phyloP scores from a whole-genome alignment of 106 monocot species.

The Alisma plantagoaquatica region DNA sequence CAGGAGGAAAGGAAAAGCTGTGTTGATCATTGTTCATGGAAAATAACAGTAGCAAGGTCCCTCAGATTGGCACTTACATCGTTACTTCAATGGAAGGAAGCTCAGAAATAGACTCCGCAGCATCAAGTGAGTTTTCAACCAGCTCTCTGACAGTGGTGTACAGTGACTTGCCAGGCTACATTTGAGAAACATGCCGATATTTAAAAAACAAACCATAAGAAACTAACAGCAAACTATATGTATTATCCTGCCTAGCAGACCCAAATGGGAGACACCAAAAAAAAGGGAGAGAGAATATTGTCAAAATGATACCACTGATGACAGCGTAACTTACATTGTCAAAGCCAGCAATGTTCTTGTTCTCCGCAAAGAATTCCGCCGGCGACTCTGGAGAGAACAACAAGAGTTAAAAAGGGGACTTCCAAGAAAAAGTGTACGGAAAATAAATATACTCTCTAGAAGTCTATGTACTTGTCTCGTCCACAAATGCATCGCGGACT shows the following conservation, averaged over 20 bases:
- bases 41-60: no score
- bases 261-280: no score
- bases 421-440: no score
- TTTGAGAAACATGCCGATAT: not conserved
- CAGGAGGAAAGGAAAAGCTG: no score
- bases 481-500: not conserved
- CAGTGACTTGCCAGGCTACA: slow-evolving; percentile 84
- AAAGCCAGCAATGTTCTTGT: slow-evolving; percentile 98
- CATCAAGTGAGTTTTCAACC: slow-evolving; percentile 93
- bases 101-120: slow-evolving; percentile 91
- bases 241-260: no score
- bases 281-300: no score
- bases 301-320: not conserved
- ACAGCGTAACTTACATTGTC: slow-evolving; percentile 55
- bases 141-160: slow-evolving; percentile 92
- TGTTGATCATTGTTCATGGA: no score
- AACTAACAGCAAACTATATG: no score
- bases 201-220: not conserved
- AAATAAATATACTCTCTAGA: no score
- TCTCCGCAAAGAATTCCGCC: slow-evolving; percentile 98
- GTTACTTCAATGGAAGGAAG: slow-evolving; percentile 70
- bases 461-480: no score
- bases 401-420: not conserved
- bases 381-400: slow-evolving; percentile 67
- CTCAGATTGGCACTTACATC: slow-evolving; percentile 80